These are phyloP conservation scores for Clitopilus passeckerianus DNA, from an alignment of 768 basidiomycete species.

Conservation along the genomic window DNA sequence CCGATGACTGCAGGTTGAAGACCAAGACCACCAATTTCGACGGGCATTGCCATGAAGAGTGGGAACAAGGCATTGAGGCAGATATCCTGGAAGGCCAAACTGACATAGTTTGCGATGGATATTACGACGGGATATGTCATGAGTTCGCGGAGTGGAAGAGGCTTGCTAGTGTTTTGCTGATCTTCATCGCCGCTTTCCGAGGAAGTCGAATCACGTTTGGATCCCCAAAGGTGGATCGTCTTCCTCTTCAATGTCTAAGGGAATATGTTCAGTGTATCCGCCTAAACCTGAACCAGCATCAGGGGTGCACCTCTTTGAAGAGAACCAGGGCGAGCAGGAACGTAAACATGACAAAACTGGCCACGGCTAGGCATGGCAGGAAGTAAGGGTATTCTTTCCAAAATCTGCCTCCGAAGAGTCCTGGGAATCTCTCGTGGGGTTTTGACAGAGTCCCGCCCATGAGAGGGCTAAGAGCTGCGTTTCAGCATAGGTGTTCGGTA, in stretches of 20 bases:
- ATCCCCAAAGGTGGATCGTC: slow-evolving; percentile 42
- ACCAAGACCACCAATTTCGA: slow-evolving; percentile 47
- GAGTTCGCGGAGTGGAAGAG: slow-evolving; percentile 36
- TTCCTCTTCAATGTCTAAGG: neutral
- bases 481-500: slow-evolving; percentile 6
- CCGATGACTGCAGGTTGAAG: slow-evolving; percentile 48
- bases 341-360: slow-evolving; percentile 26
- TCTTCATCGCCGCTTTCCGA: slow-evolving; percentile 13
- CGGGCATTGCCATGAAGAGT: slow-evolving; percentile 48
- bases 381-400: slow-evolving; percentile 73
- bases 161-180: slow-evolving; percentile 10
- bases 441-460: slow-evolving; percentile 64
- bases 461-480: slow-evolving; percentile 40
- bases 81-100: slow-evolving; percentile 47
- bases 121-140: slow-evolving; percentile 55
- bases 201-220: neutral
- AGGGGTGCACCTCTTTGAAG: slow-evolving; percentile 37
- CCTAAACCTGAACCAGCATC: no score
- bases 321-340: slow-evolving; percentile 28
- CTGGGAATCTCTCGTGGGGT: slow-evolving; percentile 65
- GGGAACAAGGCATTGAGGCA: slow-evolving; percentile 36
- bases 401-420: slow-evolving; percentile 47
- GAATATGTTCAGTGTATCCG: neutral
- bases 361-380: slow-evolving; percentile 51
- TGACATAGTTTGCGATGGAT: slow-evolving; percentile 49